Base-by-base conservation (phyloP, 768 basidiomycete genomes). In the Dentipellis fragilis region DNA sequence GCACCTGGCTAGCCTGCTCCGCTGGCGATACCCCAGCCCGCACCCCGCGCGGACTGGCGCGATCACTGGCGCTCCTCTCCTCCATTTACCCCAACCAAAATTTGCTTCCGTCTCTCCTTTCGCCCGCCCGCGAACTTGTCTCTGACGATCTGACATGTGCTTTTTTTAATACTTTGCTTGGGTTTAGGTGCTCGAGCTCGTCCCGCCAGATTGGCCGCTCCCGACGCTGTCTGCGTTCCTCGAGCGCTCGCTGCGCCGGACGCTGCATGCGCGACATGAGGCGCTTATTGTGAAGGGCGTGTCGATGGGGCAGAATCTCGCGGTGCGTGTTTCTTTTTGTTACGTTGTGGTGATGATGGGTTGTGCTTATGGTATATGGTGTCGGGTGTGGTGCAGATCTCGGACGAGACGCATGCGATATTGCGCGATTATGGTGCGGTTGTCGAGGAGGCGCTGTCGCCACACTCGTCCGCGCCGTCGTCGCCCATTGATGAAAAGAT, bases 121-220 rank as follows among this genome's bases (percentile, higher is more conserved):
- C 29, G 29, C 29, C n/a, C n/a, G n/a, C n/a, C n/a, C n/a, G n/a
- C n/a, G n/a, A n/a, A 6, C 29, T 29, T 29, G 29, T 29, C 29
- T 29, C 29, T 29, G 29, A 29, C 29, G 29, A 6, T 29, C 6
- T 29, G 6, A 3, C 29, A 29, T 29, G 29, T 52, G 56, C 38
- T n/a, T 50, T 10, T n/a, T n/a, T n/a, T n/a, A n/a, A n/a, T n/a
- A 51, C 21, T 10, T 12, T 35, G 51, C 49, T 4, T 51, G 38
- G 6, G 10, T 54, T n/a, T 59, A 88, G 84, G 77, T 85, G 57
- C 74, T 90, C 57, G 68, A 81, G 49, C 66, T 81, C 37, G 73
- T 94, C 8, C 92, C 93, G 4, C 66, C 79, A 51, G 73, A 80
- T 23, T 95, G 93, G 92, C 80, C 91, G 1, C 70, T 94, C 12